Conservation (phyloP, 78 protist species). For the Dictyostelium capitatum region DNA sequence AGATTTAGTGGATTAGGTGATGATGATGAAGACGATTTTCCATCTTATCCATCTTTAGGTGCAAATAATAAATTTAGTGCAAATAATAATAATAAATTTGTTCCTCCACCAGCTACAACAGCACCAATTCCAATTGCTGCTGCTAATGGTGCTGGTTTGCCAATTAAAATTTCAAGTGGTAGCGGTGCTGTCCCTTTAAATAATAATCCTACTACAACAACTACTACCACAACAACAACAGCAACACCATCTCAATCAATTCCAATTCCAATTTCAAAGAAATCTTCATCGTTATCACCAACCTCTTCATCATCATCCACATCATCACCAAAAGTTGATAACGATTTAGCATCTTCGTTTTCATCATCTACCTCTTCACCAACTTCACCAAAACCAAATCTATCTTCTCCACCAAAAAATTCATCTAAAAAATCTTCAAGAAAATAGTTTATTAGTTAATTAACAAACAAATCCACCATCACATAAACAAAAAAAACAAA, state of each 20-base stretch:
- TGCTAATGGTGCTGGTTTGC: background rate
- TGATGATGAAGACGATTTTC: slow-evolving; percentile 14
- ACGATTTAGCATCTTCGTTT: background rate
- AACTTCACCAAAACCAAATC: slow-evolving; percentile 18
- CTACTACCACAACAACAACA: background rate
- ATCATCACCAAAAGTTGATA: background rate
- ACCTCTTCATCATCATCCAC: too few relatives aligned
- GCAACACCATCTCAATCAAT: background rate
- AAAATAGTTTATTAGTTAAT: too few relatives aligned
- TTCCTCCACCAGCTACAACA: background rate
- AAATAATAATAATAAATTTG: background rate
- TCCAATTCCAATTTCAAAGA: slow-evolving; percentile 16
- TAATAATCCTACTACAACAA: background rate
- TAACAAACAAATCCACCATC: too few relatives aligned
- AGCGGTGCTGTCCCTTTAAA: background rate
- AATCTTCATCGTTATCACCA: too few relatives aligned
- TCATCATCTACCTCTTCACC: slow-evolving; percentile 13
- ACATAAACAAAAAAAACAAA: too few relatives aligned
- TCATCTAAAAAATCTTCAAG: slow-evolving; percentile 2
- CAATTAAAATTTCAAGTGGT: slow-evolving; percentile 1
- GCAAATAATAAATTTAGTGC: background rate
- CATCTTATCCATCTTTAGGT: slow-evolving; percentile 16
- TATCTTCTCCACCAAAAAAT: slow-evolving; percentile 29
- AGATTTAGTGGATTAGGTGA: background rate
- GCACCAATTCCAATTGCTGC: background rate